Percentiles rank a stretch among this genome's conserved stretches.
Conservation (phyloP, 371 early-diverging fungal genomes). For the Mortierella sp. region DNA sequence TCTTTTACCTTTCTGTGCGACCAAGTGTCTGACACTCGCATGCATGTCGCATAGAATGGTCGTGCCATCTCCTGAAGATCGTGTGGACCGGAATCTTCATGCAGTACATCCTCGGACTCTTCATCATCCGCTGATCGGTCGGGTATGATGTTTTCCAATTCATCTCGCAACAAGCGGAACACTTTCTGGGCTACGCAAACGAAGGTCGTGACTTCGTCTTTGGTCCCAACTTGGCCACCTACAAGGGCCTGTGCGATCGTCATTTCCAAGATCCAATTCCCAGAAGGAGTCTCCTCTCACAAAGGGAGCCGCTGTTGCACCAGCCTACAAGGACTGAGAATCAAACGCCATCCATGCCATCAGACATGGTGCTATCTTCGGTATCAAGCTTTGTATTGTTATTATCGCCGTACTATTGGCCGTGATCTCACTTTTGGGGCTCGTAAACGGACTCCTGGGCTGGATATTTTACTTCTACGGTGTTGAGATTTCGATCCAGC, state of each 20-base stretch:
- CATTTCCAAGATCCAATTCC: constrained; percentile 87
- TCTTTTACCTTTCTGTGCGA: background rate
- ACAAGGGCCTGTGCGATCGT: constrained; percentile 76
- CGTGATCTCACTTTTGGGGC: constrained; percentile 76
- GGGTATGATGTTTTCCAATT: constrained; percentile 84
- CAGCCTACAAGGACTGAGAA: constrained; percentile 71
- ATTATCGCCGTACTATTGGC: constrained; percentile 83
- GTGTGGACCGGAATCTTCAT: constrained; percentile 79
- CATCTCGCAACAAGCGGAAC: constrained; percentile 71
- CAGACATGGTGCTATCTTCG: constrained; percentile 87
- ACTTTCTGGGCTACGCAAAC: constrained; percentile 73
- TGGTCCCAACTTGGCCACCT: constrained; percentile 50
- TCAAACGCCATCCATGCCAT: constrained; percentile 86
- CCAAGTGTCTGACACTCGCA: no score
- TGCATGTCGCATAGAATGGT: constrained; percentile 59
- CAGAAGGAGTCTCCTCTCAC: constrained; percentile 86
- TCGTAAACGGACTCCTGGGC: constrained; percentile 76
- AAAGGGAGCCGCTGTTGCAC: constrained; percentile 68
- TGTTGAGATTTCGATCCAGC: constrained; percentile 72
- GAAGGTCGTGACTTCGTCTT: constrained; percentile 78
- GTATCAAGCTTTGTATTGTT: constrained; percentile 79
- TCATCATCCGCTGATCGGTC: constrained; percentile 81
- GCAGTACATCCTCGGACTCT: constrained; percentile 84
- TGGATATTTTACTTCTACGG: constrained; percentile 82
- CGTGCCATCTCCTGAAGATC: constrained; percentile 76